Conservation (phyloP, 345 rosid genomes). For the Geranium rotundifolium region DNA sequence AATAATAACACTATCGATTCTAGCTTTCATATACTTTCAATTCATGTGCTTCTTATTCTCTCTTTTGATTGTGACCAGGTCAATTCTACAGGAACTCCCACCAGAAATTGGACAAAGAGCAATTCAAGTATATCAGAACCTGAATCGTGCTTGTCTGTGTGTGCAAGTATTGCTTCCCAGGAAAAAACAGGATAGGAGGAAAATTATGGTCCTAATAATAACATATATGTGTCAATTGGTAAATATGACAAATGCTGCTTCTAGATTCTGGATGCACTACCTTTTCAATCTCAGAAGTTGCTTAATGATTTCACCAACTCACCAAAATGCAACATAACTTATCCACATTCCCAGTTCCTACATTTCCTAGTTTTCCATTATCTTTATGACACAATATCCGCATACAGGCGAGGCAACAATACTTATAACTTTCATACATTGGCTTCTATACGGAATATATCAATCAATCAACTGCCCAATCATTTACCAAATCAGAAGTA, state of each 20-base stretch:
- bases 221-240: neutral
- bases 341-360: too few species aligned
- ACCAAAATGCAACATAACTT: too few species aligned
- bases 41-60: neutral
- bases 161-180: neutral
- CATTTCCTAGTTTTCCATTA: neutral
- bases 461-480: too few species aligned
- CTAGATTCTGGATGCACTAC: neutral
- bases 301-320: neutral
- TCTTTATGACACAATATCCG: neutral
- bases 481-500: neutral
- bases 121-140: neutral
- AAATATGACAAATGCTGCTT: neutral
- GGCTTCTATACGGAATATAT: neutral
- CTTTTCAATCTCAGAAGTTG: neutral
- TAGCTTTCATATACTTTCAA: too few species aligned
- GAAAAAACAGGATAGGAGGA: neutral
- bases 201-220: neutral
- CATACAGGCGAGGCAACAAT: neutral
- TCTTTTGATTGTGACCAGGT: neutral
- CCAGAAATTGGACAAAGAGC: neutral
- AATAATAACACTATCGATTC: neutral
- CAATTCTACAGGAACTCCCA: too few species aligned
- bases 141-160: neutral
- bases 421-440: neutral